phyloP scores from a whole-genome alignment of 176 grass and related monocot genomes.

The Aegilops sharonensis region DNA sequence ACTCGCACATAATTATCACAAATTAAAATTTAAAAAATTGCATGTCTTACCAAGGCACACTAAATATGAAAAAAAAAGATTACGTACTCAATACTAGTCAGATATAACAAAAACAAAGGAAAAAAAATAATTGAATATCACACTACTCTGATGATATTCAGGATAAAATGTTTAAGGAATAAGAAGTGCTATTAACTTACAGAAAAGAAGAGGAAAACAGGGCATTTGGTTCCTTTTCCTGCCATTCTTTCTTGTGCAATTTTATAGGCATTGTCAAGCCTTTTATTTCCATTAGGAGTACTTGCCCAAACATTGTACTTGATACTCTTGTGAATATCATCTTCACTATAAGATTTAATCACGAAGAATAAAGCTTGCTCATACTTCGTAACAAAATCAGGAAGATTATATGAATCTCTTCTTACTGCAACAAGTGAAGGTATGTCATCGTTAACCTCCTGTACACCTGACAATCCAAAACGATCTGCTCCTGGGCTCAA shows the following conservation, averaged over 20 bases:
- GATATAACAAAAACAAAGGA: not conserved
- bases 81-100: not conserved
- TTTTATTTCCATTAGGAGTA: slow-evolving; percentile 94
- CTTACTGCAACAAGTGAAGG: slow-evolving; percentile 34
- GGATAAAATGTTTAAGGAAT: not conserved
- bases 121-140: not conserved
- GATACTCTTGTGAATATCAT: slow-evolving; percentile 97
- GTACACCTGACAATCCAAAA: slow-evolving; percentile 19
- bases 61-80: not conserved
- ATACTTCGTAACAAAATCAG: slow-evolving; percentile 77
- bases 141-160: not conserved
- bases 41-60: not conserved
- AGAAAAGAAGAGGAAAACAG: slow-evolving; percentile 87
- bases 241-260: slow-evolving; percentile 67
- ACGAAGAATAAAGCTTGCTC: slow-evolving; percentile 90
- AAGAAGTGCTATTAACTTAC: slow-evolving; percentile 56
- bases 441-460: slow-evolving; percentile 20
- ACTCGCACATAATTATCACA: not conserved
- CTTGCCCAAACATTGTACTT: slow-evolving; percentile 98
- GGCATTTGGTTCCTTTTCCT: slow-evolving; percentile 71
- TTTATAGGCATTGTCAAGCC: slow-evolving; percentile 86
- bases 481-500: slow-evolving; percentile 20
- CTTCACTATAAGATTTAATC: slow-evolving; percentile 97
- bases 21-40: not conserved
- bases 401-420: slow-evolving; percentile 57